Evolutionary conservation across 495 filamentous ascomycete species (phyloP).

Genomic region (Cairneyella variabilis): DNA sequence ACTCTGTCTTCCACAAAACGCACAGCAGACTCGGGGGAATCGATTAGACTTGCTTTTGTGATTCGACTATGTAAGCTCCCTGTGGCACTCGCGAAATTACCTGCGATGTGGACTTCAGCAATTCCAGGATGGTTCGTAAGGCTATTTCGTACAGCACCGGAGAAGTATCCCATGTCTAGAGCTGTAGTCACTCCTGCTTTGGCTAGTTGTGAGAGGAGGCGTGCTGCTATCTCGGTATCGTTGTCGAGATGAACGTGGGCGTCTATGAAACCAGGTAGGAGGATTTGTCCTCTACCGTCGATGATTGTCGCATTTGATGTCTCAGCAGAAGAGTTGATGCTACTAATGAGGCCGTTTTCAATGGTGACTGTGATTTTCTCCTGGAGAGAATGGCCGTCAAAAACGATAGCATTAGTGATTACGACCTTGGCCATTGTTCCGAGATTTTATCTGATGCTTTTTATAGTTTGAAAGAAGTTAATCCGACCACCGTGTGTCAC

Average conservation of each 20-base stretch:
- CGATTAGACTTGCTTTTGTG: slow-evolving; percentile 13
- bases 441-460: too few relatives aligned
- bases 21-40: slow-evolving; percentile 25
- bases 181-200: slow-evolving; percentile 17
- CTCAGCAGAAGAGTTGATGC: not conserved
- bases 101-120: slow-evolving; percentile 4
- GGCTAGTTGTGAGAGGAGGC: slow-evolving; percentile 1
- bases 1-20: slow-evolving; percentile 33
- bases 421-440: not conserved
- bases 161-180: slow-evolving; percentile 16
- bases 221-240: not conserved
- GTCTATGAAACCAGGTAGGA: slow-evolving; percentile 22
- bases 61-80: slow-evolving; percentile 9
- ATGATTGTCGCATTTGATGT: slow-evolving; percentile 6
- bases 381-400: slow-evolving; percentile 11
- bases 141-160: not conserved
- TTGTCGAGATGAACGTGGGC: slow-evolving; percentile 14
- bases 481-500: too few relatives aligned
- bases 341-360: slow-evolving; percentile 7
- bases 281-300: slow-evolving; percentile 13
- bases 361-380: slow-evolving; percentile 3
- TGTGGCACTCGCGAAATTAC: not conserved
- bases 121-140: not conserved
- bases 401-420: slow-evolving; percentile 15
- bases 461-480: too few relatives aligned